Evolutionary conservation across 2,329 filamentous ascomycete genomes (phyloP).

Genomic region (Penicillium crustosum): DNA sequence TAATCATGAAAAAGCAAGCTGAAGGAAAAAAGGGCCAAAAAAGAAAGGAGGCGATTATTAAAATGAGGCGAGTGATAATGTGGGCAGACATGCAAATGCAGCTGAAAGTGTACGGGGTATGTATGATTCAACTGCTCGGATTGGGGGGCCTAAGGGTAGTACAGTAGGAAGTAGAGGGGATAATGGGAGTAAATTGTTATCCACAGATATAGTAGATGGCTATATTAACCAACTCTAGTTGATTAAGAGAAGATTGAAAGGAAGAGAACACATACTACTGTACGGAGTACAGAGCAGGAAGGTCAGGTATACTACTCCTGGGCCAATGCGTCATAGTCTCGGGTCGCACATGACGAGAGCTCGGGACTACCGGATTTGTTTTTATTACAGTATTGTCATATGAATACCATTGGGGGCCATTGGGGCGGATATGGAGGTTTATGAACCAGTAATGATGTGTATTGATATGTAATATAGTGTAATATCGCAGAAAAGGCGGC

Average conservation of each 20-base stretch:
- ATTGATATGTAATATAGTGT: neutral
- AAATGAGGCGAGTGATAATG: slow-evolving; percentile 9
- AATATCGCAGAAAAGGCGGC: slow-evolving; percentile 16
- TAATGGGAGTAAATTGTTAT: neutral
- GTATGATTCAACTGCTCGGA: neutral
- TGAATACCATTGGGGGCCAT: slow-evolving; percentile 1
- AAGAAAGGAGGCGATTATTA: slow-evolving; percentile 4
- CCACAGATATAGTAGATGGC: neutral
- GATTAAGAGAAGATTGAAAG: neutral
- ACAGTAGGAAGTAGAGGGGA: neutral
- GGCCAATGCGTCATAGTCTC: slow-evolving; percentile 7
- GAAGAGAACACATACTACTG: neutral
- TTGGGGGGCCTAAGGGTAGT: neutral
- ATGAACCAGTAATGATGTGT: neutral
- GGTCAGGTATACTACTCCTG: neutral
- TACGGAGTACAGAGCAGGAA: too few species aligned
- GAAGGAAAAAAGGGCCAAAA: neutral
- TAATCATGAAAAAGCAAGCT: neutral
- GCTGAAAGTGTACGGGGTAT: neutral
- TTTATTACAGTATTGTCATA: slow-evolving; percentile 1
- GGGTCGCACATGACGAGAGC: slow-evolving; percentile 11
- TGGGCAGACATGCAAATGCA: slow-evolving; percentile 7
- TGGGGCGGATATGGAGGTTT: neutral
- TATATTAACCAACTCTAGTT: neutral
- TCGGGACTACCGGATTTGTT: slow-evolving; percentile 10